These are phyloP conservation scores for Chenopodium suecicum DNA, from an alignment of 148 eudicot genomes.

Conservation along the genomic window DNA sequence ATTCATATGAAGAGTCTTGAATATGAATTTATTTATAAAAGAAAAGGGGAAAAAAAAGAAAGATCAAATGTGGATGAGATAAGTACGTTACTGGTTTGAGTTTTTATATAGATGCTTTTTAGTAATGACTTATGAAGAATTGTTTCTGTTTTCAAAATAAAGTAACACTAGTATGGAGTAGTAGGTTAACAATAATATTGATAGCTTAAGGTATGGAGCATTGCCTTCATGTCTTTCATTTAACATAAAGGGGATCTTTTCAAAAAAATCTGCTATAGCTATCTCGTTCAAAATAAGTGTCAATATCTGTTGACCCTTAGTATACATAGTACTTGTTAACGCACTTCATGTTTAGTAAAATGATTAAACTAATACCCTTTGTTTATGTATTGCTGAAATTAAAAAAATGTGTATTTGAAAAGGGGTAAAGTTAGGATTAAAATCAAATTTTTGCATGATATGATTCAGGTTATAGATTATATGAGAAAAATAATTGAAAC, in stretches of 20 bases:
- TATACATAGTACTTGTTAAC: background rate
- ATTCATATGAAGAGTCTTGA: too few species aligned
- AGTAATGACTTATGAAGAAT: too few species aligned
- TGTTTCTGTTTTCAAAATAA: too few species aligned
- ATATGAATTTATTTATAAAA: too few species aligned
- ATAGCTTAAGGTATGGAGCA: background rate
- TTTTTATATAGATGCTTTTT: too few species aligned
- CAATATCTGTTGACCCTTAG: background rate
- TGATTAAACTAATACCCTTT: background rate
- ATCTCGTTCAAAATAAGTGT: background rate
- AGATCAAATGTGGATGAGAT: too few species aligned
- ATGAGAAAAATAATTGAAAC: background rate
- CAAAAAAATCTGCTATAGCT: background rate
- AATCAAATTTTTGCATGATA: background rate
- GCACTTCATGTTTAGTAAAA: background rate
- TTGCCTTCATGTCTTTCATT: background rate
- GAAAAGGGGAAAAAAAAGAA: too few species aligned
- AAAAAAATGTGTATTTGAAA: background rate
- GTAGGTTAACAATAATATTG: background rate
- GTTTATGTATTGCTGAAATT: too few species aligned
- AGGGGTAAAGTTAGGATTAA: background rate
- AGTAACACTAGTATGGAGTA: too few species aligned
- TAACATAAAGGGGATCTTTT: background rate
- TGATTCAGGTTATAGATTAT: background rate
- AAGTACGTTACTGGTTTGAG: too few species aligned